Conservation (phyloP, 306 rosid species). For the Alnus rubra region DNA sequence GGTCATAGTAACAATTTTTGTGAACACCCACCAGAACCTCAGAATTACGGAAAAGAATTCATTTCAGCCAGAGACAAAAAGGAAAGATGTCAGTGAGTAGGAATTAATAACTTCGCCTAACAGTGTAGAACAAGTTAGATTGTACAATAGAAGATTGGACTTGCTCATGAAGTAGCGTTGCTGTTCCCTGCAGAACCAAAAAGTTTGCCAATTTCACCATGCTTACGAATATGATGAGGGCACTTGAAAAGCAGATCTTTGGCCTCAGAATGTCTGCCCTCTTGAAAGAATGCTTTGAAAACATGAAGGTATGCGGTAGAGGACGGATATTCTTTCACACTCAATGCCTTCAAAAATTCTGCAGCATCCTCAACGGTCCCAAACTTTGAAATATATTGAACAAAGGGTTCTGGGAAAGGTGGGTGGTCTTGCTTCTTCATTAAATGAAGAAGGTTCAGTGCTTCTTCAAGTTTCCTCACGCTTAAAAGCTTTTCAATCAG, state of each 20-base stretch:
- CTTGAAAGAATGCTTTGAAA: constrained; percentile 60
- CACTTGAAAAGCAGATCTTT: constrained; percentile 68
- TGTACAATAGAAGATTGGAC: neutral
- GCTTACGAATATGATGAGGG: constrained; percentile 65
- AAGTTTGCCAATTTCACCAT: constrained; percentile 47
- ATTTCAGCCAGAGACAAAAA: neutral
- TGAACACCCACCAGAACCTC: neutral
- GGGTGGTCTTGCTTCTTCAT: constrained; percentile 70
- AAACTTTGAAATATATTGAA: constrained; percentile 60
- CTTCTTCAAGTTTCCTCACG: constrained; percentile 67
- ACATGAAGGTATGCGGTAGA: constrained; percentile 57
- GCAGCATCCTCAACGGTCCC: constrained; percentile 85
- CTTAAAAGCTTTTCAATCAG: constrained; percentile 58
- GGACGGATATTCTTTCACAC: constrained; percentile 54
- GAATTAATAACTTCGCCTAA: neutral
- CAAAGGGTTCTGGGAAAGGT: constrained; percentile 58
- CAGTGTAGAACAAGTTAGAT: neutral
- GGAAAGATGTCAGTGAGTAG: neutral
- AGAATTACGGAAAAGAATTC: neutral
- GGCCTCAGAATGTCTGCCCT: constrained; percentile 77
- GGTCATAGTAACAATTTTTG: neutral
- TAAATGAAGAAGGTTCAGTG: constrained; percentile 61
- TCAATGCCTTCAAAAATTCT: constrained; percentile 61
- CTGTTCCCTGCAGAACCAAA: constrained; percentile 50
- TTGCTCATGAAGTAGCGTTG: constrained; percentile 29